Base-by-base conservation (phyloP, 805 yeast genomes). In the Hanseniaspora mollemarum region DNA sequence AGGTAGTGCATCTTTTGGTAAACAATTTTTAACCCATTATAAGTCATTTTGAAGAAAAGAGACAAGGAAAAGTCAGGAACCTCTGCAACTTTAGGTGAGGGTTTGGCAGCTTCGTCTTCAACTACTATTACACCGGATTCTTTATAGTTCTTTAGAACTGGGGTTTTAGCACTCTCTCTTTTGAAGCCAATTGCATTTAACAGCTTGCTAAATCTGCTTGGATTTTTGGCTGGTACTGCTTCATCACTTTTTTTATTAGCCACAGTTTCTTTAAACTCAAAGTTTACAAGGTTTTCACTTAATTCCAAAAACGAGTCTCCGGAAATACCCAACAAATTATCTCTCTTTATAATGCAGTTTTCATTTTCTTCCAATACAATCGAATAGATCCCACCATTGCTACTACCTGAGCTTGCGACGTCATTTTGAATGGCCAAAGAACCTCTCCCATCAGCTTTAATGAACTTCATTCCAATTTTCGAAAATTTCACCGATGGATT, bases 401-500 rank as follows among this genome's bases (percentile, higher is more conserved):
- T 46, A 7, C 38, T 24, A 12, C 50, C 50, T 2, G 65, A 62
- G 10, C 60, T 59, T 3, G 61, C 61, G 7, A 60, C 51, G 2
- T 61, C 63, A 45, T 60, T 58, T 26, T 60, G 49, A 6, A 62
- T 52, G 1, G 62, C 57, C 18, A 46, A 21, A 44, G 60, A 62
- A 13, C 68, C 68, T 29, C 67, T 58, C 9, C 68, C 68, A 44
- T 57, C 59, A 4, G 62, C 15, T 5, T 57, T 56, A 22, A 54
- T 55, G 45, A 56, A 62, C 38, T 57, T 56, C 33, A 56, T 52
- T 22, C 58, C 57, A 26, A 57, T 36, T 10, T 32, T 41, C 24
- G 25, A 40, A 28, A 48, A 32, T 13, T 35, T 48, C 13, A 22
- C 21, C 8, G 18, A 31, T 13, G 51, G 46, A 12, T 35, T 48